These are phyloP conservation scores for Collybia sp. DNA, from an alignment of 768 basidiomycete species.

Conservation along the genomic window DNA sequence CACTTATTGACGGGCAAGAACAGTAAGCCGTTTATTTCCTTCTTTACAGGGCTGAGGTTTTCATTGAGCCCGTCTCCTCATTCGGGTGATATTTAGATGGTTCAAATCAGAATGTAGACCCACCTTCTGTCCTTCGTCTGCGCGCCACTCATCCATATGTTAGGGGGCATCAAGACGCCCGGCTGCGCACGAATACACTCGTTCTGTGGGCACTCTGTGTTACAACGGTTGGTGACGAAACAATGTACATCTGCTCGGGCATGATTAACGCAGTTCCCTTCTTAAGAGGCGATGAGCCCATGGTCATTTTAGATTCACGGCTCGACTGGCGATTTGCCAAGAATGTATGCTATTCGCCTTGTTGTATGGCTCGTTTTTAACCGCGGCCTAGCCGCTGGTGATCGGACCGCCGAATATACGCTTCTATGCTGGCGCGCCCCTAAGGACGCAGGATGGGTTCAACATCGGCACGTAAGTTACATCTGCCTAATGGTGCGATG, in stretches of 20 bases:
- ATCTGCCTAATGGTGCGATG: not conserved
- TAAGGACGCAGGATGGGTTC: constrained; percentile 85
- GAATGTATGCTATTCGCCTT: constrained; percentile 44
- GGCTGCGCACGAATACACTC: constrained; percentile 53
- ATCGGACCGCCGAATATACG: constrained; percentile 61
- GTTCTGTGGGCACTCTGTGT: constrained; percentile 81
- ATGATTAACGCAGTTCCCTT: constrained; percentile 4
- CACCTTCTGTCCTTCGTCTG: constrained; percentile 2
- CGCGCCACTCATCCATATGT: constrained; percentile 4
- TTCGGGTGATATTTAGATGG: constrained; percentile 46
- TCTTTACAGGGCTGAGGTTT: not conserved
- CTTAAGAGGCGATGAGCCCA: constrained; percentile 76
- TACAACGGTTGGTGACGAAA: constrained; percentile 59
- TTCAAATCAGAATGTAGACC: constrained; percentile 82
- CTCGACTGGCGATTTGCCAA: constrained; percentile 86
- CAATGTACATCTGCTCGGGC: constrained; percentile 1
- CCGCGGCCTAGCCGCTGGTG: constrained; percentile 57
- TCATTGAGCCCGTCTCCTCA: constrained; percentile 1
- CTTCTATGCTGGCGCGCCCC: constrained; percentile 90
- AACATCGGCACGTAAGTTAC: constrained; percentile 76
- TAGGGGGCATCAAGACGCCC: constrained; percentile 39
- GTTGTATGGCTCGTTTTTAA: not conserved
- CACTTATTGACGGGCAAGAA: constrained; percentile 78
- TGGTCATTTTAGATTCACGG: constrained; percentile 74
- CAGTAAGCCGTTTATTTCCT: constrained; percentile 50